Evolutionary conservation across 176 grass and related monocot genomes (phyloP).

Genomic region (Eragrostis curvula): DNA sequence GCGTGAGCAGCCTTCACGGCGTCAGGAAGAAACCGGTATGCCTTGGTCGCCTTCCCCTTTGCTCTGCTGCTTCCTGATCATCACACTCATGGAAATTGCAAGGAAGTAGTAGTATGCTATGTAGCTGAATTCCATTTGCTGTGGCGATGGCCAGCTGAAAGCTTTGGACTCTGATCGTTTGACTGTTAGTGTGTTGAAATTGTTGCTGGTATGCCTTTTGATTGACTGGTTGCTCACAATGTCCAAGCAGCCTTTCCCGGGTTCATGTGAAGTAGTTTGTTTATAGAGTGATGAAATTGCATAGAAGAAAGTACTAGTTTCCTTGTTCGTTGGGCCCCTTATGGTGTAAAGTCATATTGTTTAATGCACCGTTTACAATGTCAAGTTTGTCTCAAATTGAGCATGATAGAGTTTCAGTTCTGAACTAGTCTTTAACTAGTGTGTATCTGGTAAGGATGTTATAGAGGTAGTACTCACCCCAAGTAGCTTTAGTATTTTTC

Average conservation of each 20-base stretch:
- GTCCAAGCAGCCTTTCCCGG: neutral
- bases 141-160: neutral
- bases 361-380: neutral
- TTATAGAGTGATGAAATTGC: neutral
- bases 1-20: constrained; percentile 49
- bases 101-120: neutral
- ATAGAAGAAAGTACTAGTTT: neutral
- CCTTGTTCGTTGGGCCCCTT: neutral
- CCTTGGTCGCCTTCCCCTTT: constrained; percentile 32
- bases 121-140: constrained; percentile 15
- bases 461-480: neutral
- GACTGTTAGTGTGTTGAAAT: neutral
- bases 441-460: constrained; percentile 23
- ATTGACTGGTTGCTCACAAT: neutral
- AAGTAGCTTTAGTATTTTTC: constrained; percentile 19
- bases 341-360: neutral
- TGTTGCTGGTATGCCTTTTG: constrained; percentile 8
- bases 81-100: neutral
- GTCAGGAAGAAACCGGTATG: constrained; percentile 65
- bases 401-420: neutral
- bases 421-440: constrained; percentile 13
- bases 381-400: neutral
- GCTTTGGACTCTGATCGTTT: neutral
- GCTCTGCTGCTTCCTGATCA: neutral
- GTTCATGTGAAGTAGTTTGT: neutral